phyloP scores from a whole-genome alignment of 2,329 filamentous ascomycete species.

The Penicillium decumbens region DNA sequence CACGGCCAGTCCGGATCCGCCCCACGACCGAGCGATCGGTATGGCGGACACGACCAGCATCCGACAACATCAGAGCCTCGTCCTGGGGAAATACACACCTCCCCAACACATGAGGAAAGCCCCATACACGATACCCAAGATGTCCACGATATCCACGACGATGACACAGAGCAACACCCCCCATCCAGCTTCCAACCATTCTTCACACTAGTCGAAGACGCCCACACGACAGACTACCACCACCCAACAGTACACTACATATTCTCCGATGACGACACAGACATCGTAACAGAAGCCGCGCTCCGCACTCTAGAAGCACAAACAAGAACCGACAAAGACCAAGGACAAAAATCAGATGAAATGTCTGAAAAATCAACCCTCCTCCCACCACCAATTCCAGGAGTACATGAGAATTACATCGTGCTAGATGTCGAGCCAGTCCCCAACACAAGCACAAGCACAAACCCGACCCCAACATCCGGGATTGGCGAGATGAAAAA shows the following conservation, averaged over 20 bases:
- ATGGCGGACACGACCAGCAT: conserved; percentile 7
- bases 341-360: conserved; percentile 9
- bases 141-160: conserved; percentile 5
- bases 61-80: conserved; percentile 7
- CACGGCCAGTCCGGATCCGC: conserved; percentile 12
- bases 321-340: conserved; percentile 21
- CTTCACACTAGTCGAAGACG: conserved; percentile 79
- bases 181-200: conserved; percentile 62
- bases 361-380: conserved; percentile 32
- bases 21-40: conserved; percentile 13
- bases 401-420: conserved; percentile 53
- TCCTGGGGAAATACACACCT: background rate
- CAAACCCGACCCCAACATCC: background rate
- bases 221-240: conserved; percentile 65
- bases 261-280: conserved; percentile 85
- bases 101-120: conserved; percentile 11
- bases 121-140: background rate
- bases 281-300: conserved; percentile 65
- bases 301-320: conserved; percentile 51
- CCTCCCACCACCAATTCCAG: conserved; percentile 46
- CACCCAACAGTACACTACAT: conserved; percentile 89
- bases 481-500: conserved; percentile 13
- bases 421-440: conserved; percentile 51
- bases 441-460: background rate
- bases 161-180: conserved; percentile 12